Conservation (phyloP, 257 asterid species). For the Lycium ferocissimum region DNA sequence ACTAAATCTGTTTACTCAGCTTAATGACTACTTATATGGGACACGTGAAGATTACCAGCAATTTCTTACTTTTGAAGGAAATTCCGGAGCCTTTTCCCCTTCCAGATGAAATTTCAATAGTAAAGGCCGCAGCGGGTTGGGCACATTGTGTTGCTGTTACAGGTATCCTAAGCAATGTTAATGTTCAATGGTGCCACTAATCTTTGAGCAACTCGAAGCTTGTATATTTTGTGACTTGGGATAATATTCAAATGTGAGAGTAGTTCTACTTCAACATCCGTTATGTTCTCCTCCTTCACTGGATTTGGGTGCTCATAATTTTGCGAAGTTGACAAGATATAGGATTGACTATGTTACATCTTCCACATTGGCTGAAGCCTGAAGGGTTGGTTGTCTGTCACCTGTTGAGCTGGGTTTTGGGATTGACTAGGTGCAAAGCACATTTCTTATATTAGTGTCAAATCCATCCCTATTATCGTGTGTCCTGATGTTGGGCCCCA, state of each 20-base stretch:
- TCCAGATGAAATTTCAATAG: slow-evolving; percentile 65
- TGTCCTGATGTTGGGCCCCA: background rate
- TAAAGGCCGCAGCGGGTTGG: slow-evolving; percentile 94
- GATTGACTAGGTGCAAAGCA: background rate
- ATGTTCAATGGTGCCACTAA: background rate
- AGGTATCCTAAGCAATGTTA: slow-evolving; percentile 48
- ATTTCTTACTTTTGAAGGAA: slow-evolving; percentile 70
- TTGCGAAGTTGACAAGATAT: background rate
- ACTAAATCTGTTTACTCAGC: background rate
- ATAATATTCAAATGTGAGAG: background rate
- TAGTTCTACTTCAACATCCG: slow-evolving; percentile 13
- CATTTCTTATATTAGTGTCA: background rate
- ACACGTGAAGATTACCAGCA: slow-evolving; percentile 41
- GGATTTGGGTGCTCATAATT: background rate
- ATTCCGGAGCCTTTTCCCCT: slow-evolving; percentile 98
- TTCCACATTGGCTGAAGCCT: background rate
- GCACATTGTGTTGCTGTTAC: slow-evolving; percentile 90
- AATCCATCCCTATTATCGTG: background rate
- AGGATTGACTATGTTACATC: background rate
- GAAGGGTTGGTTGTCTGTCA: background rate
- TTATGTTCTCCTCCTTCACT: background rate
- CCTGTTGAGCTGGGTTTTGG: background rate
- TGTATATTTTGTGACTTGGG: slow-evolving; percentile 16
- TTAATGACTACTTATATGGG: background rate
- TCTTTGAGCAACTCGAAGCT: background rate